Percentiles rank a stretch among this genome's conserved stretches.
Conservation (phyloP, 2,329 filamentous ascomycete genomes). For the Dactylellina parvicollis region DNA sequence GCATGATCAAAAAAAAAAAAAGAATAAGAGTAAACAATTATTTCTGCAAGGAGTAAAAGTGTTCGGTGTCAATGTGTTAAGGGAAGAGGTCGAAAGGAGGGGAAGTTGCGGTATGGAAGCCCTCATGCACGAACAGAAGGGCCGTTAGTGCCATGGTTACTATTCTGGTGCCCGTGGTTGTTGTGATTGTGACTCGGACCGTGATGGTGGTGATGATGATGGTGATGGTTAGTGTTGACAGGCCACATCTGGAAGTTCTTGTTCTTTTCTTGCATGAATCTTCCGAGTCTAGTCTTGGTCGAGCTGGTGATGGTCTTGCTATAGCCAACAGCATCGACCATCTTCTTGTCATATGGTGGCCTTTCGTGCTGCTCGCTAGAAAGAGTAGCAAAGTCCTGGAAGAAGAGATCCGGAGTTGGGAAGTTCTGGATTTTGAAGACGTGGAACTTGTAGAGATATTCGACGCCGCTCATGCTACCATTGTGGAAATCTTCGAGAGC, state of each 20-base stretch:
- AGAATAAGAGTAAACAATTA: constrained; percentile 23
- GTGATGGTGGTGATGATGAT: constrained; percentile 60
- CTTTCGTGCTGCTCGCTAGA: constrained; percentile 50
- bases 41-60: constrained; percentile 4
- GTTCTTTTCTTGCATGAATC: constrained; percentile 53
- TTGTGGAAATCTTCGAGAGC: constrained; percentile 72
- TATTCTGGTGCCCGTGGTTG: constrained; percentile 64
- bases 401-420: constrained; percentile 55
- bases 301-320: constrained; percentile 48
- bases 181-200: constrained; percentile 64
- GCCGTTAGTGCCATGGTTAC: constrained; percentile 39
- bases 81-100: neutral
- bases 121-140: constrained; percentile 34
- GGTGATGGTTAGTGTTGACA: constrained; percentile 19
- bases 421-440: constrained; percentile 58
- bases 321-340: constrained; percentile 48
- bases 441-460: constrained; percentile 74
- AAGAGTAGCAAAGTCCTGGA: constrained; percentile 56
- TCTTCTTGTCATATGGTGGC: constrained; percentile 49
- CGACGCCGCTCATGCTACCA: constrained; percentile 68
- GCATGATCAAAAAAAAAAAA: constrained; percentile 33
- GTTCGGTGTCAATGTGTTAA: constrained; percentile 20
- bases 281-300: constrained; percentile 51
- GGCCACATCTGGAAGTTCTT: constrained; percentile 54
- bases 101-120: neutral